These are phyloP conservation scores for Groenewaldozyma sp. DNA, from an alignment of 1,139 yeast genomes.

Conservation along the genomic window DNA sequence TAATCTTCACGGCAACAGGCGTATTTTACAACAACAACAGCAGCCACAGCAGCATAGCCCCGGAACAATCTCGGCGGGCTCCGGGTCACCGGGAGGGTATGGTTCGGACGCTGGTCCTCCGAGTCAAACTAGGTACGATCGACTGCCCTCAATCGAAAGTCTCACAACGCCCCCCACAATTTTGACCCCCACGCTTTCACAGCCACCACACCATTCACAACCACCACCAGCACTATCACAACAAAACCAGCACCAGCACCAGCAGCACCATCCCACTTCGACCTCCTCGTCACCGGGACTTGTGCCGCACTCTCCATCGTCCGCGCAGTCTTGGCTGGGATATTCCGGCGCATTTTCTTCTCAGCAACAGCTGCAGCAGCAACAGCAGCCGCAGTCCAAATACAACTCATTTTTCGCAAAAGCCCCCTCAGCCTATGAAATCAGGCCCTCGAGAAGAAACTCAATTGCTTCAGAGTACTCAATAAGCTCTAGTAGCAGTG, in stretches of 20 bases:
- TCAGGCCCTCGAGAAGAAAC: conserved; percentile 1
- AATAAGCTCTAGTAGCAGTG: neutral
- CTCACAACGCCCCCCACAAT: conserved; percentile 7
- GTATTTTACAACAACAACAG: neutral
- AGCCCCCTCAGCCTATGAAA: conserved; percentile 5
- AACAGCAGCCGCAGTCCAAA: neutral
- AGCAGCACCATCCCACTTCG: no score
- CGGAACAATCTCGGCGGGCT: neutral
- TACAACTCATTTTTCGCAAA: conserved; percentile 7
- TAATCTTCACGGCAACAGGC: no score
- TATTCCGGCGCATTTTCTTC: no score
- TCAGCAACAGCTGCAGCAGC: conserved; percentile 1
- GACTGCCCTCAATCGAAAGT: conserved; percentile 24
- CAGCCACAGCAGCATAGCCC: neutral
- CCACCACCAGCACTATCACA: neutral
- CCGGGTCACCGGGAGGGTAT: neutral
- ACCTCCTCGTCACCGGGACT: no score
- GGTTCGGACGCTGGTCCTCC: neutral
- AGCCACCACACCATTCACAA: neutral
- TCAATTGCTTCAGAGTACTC: conserved; percentile 1
- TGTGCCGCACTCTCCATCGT: no score
- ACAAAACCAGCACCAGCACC: neutral
- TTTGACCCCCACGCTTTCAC: neutral
- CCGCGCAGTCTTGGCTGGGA: no score
- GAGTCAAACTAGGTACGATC: conserved; percentile 10